Evolutionary conservation across 345 rosid species (phyloP).

Genomic region (Acer yangbiense): DNA sequence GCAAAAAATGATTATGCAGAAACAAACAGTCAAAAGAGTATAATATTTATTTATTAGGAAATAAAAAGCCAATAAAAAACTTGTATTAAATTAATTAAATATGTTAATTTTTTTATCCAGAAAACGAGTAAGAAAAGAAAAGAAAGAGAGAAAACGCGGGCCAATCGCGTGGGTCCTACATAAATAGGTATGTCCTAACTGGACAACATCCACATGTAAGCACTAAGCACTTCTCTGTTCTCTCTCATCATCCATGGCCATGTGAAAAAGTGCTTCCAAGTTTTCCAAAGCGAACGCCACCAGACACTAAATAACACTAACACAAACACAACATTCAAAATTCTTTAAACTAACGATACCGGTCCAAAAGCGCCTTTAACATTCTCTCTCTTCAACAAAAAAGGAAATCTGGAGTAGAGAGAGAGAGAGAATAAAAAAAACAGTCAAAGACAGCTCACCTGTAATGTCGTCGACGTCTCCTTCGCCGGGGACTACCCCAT

Average conservation of each 20-base stretch:
- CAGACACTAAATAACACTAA: no score
- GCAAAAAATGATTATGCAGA: not conserved
- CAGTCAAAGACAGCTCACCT: not conserved
- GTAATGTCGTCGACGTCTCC: constrained; percentile 19
- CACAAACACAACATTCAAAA: no score
- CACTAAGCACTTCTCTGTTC: not conserved
- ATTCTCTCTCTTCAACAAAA: not conserved
- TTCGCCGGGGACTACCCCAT: constrained; percentile 22
- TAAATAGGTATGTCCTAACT: constrained; percentile 2
- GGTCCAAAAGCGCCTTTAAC: no score
- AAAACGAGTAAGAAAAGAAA: not conserved
- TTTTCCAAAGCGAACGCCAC: not conserved
- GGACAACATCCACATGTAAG: not conserved
- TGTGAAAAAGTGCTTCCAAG: not conserved
- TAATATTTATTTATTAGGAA: no score
- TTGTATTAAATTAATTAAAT: no score
- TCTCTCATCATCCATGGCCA: not conserved
- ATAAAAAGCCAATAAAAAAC: no score
- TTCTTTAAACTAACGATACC: no score
- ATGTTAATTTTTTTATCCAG: no score
- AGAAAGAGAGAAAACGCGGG: constrained; percentile 41
- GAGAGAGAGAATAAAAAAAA: not conserved
- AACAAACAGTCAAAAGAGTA: not conserved
- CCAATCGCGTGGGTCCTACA: constrained; percentile 51
- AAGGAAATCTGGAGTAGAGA: not conserved